These are phyloP conservation scores for Russula sp. DNA, from an alignment of 768 basidiomycete species.

Conservation along the genomic window DNA sequence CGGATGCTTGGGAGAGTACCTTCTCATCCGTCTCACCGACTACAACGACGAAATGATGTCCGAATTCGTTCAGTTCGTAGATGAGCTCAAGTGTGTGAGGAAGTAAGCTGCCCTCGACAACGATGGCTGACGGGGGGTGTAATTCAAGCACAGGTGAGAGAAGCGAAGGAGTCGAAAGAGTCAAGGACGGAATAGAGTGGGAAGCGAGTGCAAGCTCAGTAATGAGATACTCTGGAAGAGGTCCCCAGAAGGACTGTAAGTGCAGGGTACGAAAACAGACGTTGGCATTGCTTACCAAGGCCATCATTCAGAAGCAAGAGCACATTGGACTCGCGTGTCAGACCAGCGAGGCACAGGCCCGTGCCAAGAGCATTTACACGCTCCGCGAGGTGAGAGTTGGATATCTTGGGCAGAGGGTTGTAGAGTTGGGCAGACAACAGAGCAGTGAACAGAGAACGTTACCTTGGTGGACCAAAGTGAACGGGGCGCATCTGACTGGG, in stretches of 20 bases:
- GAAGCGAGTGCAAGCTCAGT: slow-evolving; percentile 72
- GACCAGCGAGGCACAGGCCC: slow-evolving; percentile 52
- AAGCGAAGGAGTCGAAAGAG: slow-evolving; percentile 49
- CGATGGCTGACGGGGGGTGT: slow-evolving; percentile 65
- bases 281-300: slow-evolving; percentile 41
- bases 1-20: slow-evolving; percentile 39
- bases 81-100: slow-evolving; percentile 64
- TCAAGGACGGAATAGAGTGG: slow-evolving; percentile 61
- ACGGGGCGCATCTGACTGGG: slow-evolving; percentile 57
- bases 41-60: slow-evolving; percentile 54
- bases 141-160: slow-evolving; percentile 58
- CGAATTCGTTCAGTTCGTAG: slow-evolving; percentile 47
- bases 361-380: slow-evolving; percentile 67
- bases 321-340: slow-evolving; percentile 57
- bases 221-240: slow-evolving; percentile 59
- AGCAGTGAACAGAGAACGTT: neutral
- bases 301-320: slow-evolving; percentile 74
- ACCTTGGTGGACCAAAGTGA: slow-evolving; percentile 80
- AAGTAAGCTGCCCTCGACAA: slow-evolving; percentile 60
- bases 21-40: slow-evolving; percentile 55
- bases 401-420: slow-evolving; percentile 44
- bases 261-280: neutral
- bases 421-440: neutral
- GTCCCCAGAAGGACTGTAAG: slow-evolving; percentile 4
- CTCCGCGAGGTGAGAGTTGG: slow-evolving; percentile 62